Percentiles rank a stretch among this genome's conserved stretches.
Evolutionary conservation across 768 basidiomycete species (phyloP).

Genomic region (Podaxis pistillaris): DNA sequence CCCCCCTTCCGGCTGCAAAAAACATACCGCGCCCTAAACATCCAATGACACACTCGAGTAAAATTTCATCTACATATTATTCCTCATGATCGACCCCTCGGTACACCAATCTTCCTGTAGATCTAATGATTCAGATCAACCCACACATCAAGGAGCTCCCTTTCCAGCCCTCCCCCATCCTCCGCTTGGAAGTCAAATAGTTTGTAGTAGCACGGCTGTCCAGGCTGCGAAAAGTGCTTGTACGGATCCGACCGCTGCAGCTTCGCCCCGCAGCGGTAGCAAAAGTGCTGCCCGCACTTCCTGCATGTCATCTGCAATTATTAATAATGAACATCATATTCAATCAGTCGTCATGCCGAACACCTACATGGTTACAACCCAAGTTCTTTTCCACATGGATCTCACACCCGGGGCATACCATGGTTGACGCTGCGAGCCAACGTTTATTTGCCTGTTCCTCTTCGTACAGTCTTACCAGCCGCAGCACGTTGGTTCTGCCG

Average conservation of each 20-base stretch:
- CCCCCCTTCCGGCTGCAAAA: slow-evolving; percentile 26
- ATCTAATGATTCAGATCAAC: slow-evolving; percentile 20
- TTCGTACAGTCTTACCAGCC: slow-evolving; percentile 58
- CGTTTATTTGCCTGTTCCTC: slow-evolving; percentile 74
- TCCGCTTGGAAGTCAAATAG: slow-evolving; percentile 54
- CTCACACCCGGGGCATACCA: slow-evolving; percentile 69
- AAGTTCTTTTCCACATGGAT: slow-evolving; percentile 71
- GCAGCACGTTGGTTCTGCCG: slow-evolving; percentile 59
- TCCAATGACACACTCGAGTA: slow-evolving; percentile 25
- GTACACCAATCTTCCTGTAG: slow-evolving; percentile 5
- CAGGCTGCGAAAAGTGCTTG: slow-evolving; percentile 59
- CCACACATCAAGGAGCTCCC: slow-evolving; percentile 16
- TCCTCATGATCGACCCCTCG: slow-evolving; percentile 2
- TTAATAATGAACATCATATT: slow-evolving; percentile 10
- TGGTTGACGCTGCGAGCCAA: slow-evolving; percentile 72
- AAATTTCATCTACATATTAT: slow-evolving; percentile 13
- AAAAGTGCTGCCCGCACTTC: slow-evolving; percentile 78
- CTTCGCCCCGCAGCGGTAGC: slow-evolving; percentile 71
- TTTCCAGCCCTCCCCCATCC: slow-evolving; percentile 28
- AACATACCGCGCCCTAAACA: slow-evolving; percentile 43
- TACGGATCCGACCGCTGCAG: slow-evolving; percentile 57
- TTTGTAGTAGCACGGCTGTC: slow-evolving; percentile 56
- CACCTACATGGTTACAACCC: slow-evolving; percentile 87
- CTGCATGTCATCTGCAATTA: slow-evolving; percentile 66
- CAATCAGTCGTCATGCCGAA: slow-evolving; percentile 13